These are phyloP conservation scores for Allomyces macrogynus DNA, from an alignment of 192 early-diverging fungal species.

Conservation along the genomic window DNA sequence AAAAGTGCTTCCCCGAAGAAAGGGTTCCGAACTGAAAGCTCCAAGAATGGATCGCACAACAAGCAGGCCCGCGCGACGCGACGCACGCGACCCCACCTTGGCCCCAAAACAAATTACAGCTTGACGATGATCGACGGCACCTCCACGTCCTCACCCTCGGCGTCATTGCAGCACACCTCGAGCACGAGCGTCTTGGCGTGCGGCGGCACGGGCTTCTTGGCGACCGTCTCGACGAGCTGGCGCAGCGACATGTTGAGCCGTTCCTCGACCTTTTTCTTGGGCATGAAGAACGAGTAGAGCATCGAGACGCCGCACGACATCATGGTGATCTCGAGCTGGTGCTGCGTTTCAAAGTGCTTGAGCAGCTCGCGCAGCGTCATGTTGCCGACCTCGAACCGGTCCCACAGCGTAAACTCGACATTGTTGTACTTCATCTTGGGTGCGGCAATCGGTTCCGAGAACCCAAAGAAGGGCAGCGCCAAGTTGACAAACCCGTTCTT, in stretches of 20 bases:
- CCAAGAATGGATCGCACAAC: too few species aligned
- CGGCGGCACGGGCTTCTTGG: conserved; percentile 67
- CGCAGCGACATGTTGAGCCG: conserved; percentile 59
- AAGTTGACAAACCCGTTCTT: conserved; percentile 99
- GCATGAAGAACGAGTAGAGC: conserved; percentile 80
- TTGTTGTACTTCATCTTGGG: conserved; percentile 74
- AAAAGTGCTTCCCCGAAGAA: too few species aligned
- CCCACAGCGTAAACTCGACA: conserved; percentile 78
- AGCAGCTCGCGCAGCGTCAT: conserved; percentile 77
- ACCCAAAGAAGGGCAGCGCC: conserved; percentile 95
- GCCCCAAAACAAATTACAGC: neutral
- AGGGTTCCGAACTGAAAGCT: too few species aligned
- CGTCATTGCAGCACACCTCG: conserved; percentile 72
- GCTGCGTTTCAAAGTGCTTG: conserved; percentile 56
- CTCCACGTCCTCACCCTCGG: conserved; percentile 67
- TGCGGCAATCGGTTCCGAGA: conserved; percentile 91
- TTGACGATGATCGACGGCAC: conserved; percentile 13
- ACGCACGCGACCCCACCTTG: too few species aligned
- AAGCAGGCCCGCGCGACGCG: too few species aligned
- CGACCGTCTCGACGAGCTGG: conserved; percentile 52
- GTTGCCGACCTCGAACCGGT: conserved; percentile 76
- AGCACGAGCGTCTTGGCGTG: conserved; percentile 73
- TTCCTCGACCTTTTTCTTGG: conserved; percentile 66
- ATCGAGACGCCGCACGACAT: conserved; percentile 76
- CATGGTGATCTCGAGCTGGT: conserved; percentile 82